Base-by-base conservation (phyloP, 2,329 filamentous ascomycete species). In the Alternaria sp. region DNA sequence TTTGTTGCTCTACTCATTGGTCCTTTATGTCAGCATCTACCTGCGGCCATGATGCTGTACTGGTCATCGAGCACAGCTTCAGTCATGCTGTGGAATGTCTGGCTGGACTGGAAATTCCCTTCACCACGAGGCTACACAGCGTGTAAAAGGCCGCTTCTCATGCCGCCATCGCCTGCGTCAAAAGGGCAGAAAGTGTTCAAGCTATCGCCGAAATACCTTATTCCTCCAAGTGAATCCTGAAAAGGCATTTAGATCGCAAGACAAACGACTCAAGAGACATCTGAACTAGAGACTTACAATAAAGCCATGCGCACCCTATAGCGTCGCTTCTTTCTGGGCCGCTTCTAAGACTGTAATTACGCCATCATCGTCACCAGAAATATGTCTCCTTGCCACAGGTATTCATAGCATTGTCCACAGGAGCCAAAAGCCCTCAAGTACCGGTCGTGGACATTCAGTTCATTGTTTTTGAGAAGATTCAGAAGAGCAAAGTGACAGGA, bases 11-110 rank as follows among this genome's bases (percentile, higher is more conserved):
- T 75, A 2, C 29, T 73, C 0, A 74, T 81, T 33, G 71, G 70
- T 5, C 67, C 76, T 1, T 36, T 77, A 1, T 70, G 72, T 17
- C 66, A 77, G 44, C 46, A 77, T 4, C 53, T 81, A 5, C 80
- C 80, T 1, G 74, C 76, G 13, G 80, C 70, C 2, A 55, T 82
- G n/a, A 59, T 80, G 62, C 65, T 80, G n/a, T 82, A 81, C 51
- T 75, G 76, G 76, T 67, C 63, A 4, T 68, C 66, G 6, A 78
- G 76, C 42, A 77, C 74, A 3, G 54, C 66, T 4, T 75, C 70
- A 9, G 75, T 75, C 21, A 71, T 76, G 23, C 5, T 75, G 5
- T 74, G 72, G 70, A 76, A 77, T 49, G 46, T 56, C 8, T 77
- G 67, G 67, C 65, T 77, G 17, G 71, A 77, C 45, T 60, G 67